These are phyloP conservation scores for Purpureocillium lavendulum DNA, from an alignment of 2,329 filamentous ascomycete species.

Conservation along the genomic window DNA sequence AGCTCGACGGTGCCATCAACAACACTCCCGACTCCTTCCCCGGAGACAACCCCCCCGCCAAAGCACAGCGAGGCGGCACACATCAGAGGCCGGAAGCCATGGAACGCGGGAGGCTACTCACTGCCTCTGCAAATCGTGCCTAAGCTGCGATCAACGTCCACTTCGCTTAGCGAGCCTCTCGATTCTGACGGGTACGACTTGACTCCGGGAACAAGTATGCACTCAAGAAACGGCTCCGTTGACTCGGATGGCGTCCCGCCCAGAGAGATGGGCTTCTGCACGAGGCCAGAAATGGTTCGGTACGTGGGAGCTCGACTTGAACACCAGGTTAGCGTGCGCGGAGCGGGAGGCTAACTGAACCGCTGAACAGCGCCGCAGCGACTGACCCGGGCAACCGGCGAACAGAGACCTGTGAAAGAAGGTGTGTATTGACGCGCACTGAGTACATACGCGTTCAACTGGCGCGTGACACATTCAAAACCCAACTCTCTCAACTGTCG, in stretches of 20 bases:
- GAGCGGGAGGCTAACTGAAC: background rate
- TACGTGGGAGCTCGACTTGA: background rate
- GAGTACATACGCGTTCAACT: background rate
- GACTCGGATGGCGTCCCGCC: constrained; percentile 15
- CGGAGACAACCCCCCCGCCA: constrained; percentile 18
- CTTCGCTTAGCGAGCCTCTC: constrained; percentile 14
- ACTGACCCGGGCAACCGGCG: background rate
- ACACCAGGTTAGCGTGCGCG: too few relatives aligned
- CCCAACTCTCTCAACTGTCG: too few relatives aligned
- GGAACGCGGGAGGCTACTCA: constrained; percentile 42
- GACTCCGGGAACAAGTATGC: constrained; percentile 9
- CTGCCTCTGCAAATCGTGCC: constrained; percentile 32
- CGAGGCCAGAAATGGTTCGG: constrained; percentile 2
- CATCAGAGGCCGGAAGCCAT: constrained; percentile 32
- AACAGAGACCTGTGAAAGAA: background rate
- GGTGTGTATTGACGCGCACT: background rate
- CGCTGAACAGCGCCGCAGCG: background rate
- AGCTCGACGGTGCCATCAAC: constrained; percentile 5
- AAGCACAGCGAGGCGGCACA: constrained; percentile 12
- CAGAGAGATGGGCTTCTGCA: background rate
- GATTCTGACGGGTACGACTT: constrained; percentile 13
- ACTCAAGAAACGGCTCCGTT: constrained; percentile 21
- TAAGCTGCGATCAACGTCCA: constrained; percentile 18
- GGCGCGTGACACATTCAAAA: too few relatives aligned
- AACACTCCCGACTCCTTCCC: constrained; percentile 24